Evolutionary conservation across 768 basidiomycete genomes (phyloP).

Genomic region (Leccinum truebloodii): DNA sequence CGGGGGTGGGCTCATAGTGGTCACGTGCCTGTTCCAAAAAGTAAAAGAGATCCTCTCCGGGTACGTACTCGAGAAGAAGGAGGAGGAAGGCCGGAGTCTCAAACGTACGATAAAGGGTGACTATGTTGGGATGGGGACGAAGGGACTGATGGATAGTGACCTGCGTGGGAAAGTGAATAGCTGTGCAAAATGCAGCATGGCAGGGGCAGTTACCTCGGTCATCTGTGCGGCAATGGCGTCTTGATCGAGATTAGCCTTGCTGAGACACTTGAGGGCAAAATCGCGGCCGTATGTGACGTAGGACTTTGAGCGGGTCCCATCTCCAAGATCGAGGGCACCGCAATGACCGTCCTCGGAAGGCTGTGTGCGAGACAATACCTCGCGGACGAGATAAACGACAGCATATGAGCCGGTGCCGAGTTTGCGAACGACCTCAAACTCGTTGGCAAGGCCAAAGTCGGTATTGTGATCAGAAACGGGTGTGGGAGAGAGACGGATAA

Average conservation of each 20-base stretch:
- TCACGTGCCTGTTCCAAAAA: constrained; percentile 97
- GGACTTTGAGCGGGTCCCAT: constrained; percentile 33
- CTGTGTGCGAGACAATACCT: constrained; percentile 49
- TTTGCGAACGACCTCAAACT: constrained; percentile 83
- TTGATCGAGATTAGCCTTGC: constrained; percentile 89
- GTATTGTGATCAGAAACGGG: constrained; percentile 34
- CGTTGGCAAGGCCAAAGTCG: constrained; percentile 52
- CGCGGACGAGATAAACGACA: constrained; percentile 89
- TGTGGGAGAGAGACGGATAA: constrained; percentile 55
- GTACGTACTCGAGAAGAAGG: constrained; percentile 92
- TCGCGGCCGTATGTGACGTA: constrained; percentile 67
- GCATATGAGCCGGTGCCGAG: constrained; percentile 92
- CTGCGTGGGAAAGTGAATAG: constrained; percentile 38
- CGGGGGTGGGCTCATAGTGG: constrained; percentile 61
- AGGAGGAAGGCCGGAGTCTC: constrained; percentile 91
- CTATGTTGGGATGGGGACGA: constrained; percentile 88
- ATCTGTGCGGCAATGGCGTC: constrained; percentile 88
- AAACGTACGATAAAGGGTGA: constrained; percentile 89
- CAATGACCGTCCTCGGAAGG: constrained; percentile 55
- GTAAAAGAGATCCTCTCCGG: constrained; percentile 96
- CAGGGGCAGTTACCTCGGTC: constrained; percentile 65
- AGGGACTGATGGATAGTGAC: constrained; percentile 95
- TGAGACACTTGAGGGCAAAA: constrained; percentile 95
- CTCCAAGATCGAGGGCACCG: constrained; percentile 56
- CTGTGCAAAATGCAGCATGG: constrained; percentile 6